Conservation (phyloP, 768 basidiomycete species). For the Suillus lakei region DNA sequence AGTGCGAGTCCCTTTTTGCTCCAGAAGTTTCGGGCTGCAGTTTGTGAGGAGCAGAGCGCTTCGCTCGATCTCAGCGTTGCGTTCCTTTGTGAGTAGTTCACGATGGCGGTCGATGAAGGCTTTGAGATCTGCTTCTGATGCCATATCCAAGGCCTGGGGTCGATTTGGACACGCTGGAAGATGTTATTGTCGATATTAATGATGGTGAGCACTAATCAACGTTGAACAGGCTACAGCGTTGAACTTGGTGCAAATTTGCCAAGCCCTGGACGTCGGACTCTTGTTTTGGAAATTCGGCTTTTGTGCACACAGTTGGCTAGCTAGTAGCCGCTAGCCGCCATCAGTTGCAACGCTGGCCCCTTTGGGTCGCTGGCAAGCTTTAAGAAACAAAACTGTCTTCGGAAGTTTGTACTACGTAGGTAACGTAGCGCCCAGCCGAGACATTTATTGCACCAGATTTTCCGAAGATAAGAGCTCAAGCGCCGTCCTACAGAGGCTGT, state of each 20-base stretch:
- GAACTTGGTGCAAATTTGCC: too few relatives aligned
- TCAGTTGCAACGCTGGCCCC: too few relatives aligned
- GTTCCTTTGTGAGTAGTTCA: constrained; percentile 69
- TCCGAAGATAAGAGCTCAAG: not conserved
- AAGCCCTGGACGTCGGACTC: too few relatives aligned
- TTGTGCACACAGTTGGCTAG: too few relatives aligned
- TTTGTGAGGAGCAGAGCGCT: constrained; percentile 80
- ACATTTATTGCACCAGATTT: not conserved
- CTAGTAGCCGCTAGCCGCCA: too few relatives aligned
- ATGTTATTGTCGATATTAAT: not conserved
- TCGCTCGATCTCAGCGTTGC: constrained; percentile 83
- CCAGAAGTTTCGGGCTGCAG: constrained; percentile 83
- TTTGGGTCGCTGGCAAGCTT: too few relatives aligned
- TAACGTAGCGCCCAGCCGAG: not conserved
- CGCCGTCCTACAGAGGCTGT: too few relatives aligned
- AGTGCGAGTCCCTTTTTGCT: constrained; percentile 86
- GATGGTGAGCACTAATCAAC: too few relatives aligned
- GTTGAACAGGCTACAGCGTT: too few relatives aligned
- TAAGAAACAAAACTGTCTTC: too few relatives aligned
- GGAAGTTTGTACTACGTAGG: too few relatives aligned
- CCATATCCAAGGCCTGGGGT: constrained; percentile 5
- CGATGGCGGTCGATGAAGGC: constrained; percentile 74
- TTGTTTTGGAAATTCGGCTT: too few relatives aligned
- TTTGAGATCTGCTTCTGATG: constrained; percentile 40
- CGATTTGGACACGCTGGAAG: not conserved